A percentile compares a stretch with the other conserved stretches of the same genome.
Evolutionary conservation across 1,284 basidiomycete species (phyloP).

Genomic region (Exsudoporus floridanus): DNA sequence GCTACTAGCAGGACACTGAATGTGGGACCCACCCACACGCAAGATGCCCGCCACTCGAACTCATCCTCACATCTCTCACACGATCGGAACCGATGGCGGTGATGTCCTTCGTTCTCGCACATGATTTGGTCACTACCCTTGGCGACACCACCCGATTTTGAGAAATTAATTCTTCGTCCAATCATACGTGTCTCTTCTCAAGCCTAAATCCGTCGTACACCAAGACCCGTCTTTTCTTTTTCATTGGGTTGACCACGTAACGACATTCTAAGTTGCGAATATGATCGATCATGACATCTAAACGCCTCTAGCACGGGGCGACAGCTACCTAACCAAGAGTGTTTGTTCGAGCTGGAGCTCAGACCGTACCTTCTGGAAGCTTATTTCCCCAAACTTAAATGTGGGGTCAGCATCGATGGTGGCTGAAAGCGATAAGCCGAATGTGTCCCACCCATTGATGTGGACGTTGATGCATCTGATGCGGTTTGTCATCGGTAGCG

Average conservation of each 20-base stretch:
- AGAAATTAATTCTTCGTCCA: background rate
- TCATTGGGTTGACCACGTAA: background rate
- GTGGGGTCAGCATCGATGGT: background rate
- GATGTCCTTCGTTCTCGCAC: background rate
- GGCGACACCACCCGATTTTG: background rate
- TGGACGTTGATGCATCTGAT: background rate
- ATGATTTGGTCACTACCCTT: background rate
- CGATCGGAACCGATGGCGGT: background rate
- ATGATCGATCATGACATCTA: background rate
- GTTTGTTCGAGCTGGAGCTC: background rate
- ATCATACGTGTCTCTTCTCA: background rate
- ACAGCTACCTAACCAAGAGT: background rate
- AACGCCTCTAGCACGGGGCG: background rate
- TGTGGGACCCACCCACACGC: no score
- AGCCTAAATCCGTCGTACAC: background rate
- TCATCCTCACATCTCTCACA: background rate
- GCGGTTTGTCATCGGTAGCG: background rate
- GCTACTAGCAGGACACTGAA: no score
- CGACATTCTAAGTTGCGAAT: background rate
- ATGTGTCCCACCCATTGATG: background rate
- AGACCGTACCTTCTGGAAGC: background rate
- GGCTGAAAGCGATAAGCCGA: background rate
- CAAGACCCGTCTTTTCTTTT: background rate
- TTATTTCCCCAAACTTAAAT: constrained; percentile 4
- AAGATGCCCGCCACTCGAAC: background rate